phyloP scores from a whole-genome alignment of 345 rosid genomes.

The Lepidium sativum region DNA sequence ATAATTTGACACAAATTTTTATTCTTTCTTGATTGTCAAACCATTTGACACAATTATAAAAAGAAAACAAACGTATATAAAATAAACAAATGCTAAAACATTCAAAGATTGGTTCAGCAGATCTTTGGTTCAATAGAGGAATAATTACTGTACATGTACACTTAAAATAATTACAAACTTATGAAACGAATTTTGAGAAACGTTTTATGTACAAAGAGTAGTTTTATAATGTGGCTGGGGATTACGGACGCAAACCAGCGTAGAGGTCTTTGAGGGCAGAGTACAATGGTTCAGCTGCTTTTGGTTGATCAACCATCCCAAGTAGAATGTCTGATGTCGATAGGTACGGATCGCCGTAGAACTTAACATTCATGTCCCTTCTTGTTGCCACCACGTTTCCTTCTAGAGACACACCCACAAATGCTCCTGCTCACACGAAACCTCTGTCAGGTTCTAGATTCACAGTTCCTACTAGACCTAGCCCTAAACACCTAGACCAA shows the following conservation, averaged over 20 bases:
- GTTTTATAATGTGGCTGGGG: background rate
- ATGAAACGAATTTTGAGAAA: background rate
- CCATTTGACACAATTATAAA: background rate
- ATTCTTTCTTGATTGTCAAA: too few relatives aligned
- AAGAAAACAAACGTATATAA: background rate
- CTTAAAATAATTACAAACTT: background rate
- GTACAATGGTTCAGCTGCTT: slow-evolving; percentile 86
- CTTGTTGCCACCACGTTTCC: slow-evolving; percentile 81
- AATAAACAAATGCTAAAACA: background rate
- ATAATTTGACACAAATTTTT: too few relatives aligned
- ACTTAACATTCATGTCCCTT: slow-evolving; percentile 70
- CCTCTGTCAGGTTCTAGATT: background rate
- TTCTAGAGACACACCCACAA: slow-evolving; percentile 90
- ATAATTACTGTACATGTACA: background rate
- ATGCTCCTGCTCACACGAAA: slow-evolving; percentile 59
- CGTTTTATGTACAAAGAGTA: background rate
- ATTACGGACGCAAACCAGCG: slow-evolving; percentile 31
- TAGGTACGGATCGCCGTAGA: slow-evolving; percentile 93
- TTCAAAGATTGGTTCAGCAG: background rate
- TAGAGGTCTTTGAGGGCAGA: slow-evolving; percentile 58
- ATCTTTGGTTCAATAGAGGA: background rate
- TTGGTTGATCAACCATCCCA: slow-evolving; percentile 75
- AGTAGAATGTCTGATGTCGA: slow-evolving; percentile 72
- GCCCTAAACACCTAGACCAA: too few relatives aligned
- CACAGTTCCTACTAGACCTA: background rate